Percentiles rank a stretch among this genome's conserved stretches.
Evolutionary conservation across 1,284 basidiomycete species (phyloP).

Genomic region (Ustilago nuda): DNA sequence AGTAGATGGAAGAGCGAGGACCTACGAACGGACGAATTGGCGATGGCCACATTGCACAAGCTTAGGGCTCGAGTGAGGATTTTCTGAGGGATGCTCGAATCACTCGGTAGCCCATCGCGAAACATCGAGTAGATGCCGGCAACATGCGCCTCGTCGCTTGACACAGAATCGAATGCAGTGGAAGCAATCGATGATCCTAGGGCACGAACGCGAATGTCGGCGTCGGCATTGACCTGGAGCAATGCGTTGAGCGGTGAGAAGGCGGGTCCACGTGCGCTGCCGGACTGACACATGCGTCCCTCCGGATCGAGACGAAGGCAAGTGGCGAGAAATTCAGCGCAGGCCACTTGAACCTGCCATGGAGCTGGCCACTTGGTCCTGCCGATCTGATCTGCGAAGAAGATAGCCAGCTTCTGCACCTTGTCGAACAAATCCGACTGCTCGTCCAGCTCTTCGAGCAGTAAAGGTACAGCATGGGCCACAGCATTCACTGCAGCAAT

Average conservation of each 20-base stretch:
- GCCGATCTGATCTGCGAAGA: slow-evolving; percentile 43
- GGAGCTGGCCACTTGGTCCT: slow-evolving; percentile 31
- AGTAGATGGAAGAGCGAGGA: slow-evolving; percentile 88
- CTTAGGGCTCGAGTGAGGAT: slow-evolving; percentile 83
- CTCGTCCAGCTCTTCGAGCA: slow-evolving; percentile 15
- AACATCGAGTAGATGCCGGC: slow-evolving; percentile 44
- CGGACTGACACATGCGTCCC: slow-evolving; percentile 12
- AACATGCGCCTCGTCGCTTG: slow-evolving; percentile 19
- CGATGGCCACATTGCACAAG: slow-evolving; percentile 85
- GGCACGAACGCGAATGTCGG: slow-evolving; percentile 87
- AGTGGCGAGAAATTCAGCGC: slow-evolving; percentile 73
- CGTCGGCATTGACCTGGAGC: slow-evolving; percentile 72
- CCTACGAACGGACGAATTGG: slow-evolving; percentile 82
- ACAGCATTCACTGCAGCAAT: slow-evolving; percentile 27
- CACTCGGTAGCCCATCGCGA: slow-evolving; percentile 34
- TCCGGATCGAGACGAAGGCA: slow-evolving; percentile 70
- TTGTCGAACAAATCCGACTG: slow-evolving; percentile 41
- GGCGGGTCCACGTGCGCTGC: slow-evolving; percentile 13
- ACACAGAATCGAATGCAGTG: slow-evolving; percentile 71
- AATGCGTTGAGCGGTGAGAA: slow-evolving; percentile 20
- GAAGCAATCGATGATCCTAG: slow-evolving; percentile 78
- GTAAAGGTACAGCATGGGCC: slow-evolving; percentile 21
- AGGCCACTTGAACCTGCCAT: slow-evolving; percentile 70
- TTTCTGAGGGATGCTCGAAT: slow-evolving; percentile 75
- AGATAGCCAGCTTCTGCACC: slow-evolving; percentile 35